phyloP scores from a whole-genome alignment of 495 filamentous ascomycete genomes.

The Tuber calosporum region DNA sequence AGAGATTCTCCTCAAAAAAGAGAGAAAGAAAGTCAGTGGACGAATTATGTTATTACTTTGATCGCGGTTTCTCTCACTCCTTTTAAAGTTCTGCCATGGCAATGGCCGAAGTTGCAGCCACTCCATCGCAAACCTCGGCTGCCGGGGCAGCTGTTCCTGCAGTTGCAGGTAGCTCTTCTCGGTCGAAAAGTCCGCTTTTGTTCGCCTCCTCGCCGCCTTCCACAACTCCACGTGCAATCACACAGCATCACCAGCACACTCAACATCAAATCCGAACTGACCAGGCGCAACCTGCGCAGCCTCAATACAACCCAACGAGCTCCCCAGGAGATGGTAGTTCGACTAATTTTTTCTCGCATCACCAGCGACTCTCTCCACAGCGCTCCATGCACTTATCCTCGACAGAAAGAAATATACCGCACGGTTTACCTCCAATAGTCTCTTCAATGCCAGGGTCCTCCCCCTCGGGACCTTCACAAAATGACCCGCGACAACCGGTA shows the following conservation, averaged over 20 bases:
- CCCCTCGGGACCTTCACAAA: constrained; percentile 36
- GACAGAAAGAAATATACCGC: constrained; percentile 35
- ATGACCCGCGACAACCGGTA: constrained; percentile 38
- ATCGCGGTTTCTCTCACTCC: constrained; percentile 31
- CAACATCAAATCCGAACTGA: constrained; percentile 39
- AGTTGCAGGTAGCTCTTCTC: constrained; percentile 40
- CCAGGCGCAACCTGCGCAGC: constrained; percentile 37
- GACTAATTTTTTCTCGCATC: constrained; percentile 41
- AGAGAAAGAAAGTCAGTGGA: constrained; percentile 26
- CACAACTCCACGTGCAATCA: constrained; percentile 38
- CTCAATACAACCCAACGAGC: constrained; percentile 39
- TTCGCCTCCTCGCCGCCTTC: constrained; percentile 37
- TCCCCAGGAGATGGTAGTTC: constrained; percentile 42
- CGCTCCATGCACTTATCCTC: constrained; percentile 40
- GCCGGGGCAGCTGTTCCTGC: constrained; percentile 39
- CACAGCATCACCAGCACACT: constrained; percentile 35
- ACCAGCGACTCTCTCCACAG: constrained; percentile 42
- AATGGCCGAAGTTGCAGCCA: constrained; percentile 42
- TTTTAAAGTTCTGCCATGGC: constrained; percentile 27
- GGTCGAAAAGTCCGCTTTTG: constrained; percentile 40
- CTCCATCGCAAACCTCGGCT: constrained; percentile 42
- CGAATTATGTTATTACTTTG: constrained; percentile 40
- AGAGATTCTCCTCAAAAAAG: constrained; percentile 11
- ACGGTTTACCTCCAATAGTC: constrained; percentile 43
- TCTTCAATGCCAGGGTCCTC: constrained; percentile 40